Evolutionary conservation across 306 rosid genomes (phyloP).

Genomic region (Lathyrus aphaca): DNA sequence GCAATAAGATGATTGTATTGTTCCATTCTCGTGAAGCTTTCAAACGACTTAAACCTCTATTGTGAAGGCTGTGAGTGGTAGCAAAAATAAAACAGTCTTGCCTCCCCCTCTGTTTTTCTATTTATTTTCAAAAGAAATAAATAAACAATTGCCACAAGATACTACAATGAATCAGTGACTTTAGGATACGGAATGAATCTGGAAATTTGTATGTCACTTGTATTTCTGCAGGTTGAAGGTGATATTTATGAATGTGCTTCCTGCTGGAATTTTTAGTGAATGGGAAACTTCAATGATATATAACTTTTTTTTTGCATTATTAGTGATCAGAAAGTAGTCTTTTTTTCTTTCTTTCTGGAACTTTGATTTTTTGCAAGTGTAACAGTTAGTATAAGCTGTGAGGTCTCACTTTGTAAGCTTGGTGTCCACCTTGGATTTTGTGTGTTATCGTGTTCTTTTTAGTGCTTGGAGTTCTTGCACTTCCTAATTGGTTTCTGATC

Average conservation of each 20-base stretch:
- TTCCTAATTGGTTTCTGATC: conserved; percentile 25
- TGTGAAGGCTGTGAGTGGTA: background rate
- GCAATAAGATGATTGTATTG: background rate
- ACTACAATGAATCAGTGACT: conserved; percentile 1
- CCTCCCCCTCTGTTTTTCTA: no score
- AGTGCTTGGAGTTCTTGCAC: background rate
- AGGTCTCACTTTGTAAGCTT: conserved; percentile 6
- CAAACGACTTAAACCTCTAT: background rate
- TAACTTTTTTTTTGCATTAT: background rate
- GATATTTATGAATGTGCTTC: conserved; percentile 1
- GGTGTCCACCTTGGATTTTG: conserved; percentile 2
- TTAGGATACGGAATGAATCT: conserved; percentile 3
- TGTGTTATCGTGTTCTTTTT: conserved; percentile 5
- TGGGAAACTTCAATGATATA: background rate
- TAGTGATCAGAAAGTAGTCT: background rate
- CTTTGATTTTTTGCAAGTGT: background rate
- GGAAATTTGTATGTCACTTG: background rate
- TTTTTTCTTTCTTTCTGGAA: background rate
- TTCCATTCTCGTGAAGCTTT: background rate
- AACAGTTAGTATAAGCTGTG: background rate
- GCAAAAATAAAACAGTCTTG: background rate
- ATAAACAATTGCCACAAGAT: conserved; percentile 5
- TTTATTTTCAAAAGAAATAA: background rate
- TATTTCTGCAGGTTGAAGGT: conserved; percentile 19
- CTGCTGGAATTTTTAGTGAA: background rate